Conservation (phyloP, 345 rosid genomes). For the Gynandropsis gynandra region DNA sequence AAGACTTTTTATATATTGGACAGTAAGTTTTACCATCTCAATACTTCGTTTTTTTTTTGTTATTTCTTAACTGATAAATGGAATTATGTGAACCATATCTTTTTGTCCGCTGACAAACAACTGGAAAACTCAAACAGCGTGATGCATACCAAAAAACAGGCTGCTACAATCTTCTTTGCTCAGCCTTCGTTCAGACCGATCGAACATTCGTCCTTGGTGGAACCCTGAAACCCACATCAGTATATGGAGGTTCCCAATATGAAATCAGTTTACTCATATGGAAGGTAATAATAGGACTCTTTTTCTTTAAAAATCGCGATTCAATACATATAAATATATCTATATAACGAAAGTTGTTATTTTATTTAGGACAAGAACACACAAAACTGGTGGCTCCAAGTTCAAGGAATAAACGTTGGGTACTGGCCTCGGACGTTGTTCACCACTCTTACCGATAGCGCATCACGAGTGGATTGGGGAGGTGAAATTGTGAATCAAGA, state of each 20-base stretch:
- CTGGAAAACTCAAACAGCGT: slow-evolving; percentile 20
- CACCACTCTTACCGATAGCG: slow-evolving; percentile 25
- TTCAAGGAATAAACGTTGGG: slow-evolving; percentile 19
- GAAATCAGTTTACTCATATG: slow-evolving; percentile 47
- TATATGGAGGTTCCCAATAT: slow-evolving; percentile 33
- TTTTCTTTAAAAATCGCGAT: too few species aligned
- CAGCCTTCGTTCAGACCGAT: slow-evolving; percentile 48
- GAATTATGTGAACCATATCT: not conserved
- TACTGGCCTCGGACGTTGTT: slow-evolving; percentile 44
- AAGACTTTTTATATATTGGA: slow-evolving; percentile 54
- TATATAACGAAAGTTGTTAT: not conserved
- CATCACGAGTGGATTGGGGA: slow-evolving; percentile 33
- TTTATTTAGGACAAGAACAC: not conserved
- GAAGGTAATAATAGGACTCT: slow-evolving; percentile 30
- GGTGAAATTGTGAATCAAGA: slow-evolving; percentile 33
- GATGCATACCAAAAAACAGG: slow-evolving; percentile 53
- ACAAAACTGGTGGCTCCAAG: slow-evolving; percentile 43
- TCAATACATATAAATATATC: too few species aligned
- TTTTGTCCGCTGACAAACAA: not conserved
- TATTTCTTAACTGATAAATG: too few species aligned
- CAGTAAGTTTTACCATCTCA: slow-evolving; percentile 27
- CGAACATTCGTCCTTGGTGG: slow-evolving; percentile 50
- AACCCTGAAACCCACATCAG: slow-evolving; percentile 43
- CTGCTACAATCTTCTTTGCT: slow-evolving; percentile 51
- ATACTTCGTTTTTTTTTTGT: too few species aligned